Evolutionary conservation across 805 yeast species (phyloP), one percentile per base, ranked within the genome.

Genomic region (Hanseniaspora thailandica): DNA sequence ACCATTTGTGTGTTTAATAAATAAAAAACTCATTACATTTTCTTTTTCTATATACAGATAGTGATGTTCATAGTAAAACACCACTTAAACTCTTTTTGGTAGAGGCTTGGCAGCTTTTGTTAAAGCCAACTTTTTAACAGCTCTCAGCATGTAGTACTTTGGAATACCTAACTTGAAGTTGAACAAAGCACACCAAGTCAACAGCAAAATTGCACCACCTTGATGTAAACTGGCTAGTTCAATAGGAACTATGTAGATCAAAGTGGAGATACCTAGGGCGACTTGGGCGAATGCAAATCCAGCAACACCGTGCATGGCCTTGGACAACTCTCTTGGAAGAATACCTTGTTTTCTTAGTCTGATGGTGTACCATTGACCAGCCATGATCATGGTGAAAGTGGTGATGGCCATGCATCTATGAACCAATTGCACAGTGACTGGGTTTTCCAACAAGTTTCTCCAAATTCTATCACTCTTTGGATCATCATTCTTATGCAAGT

Each of bases 141-240:
- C 55, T 20, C 69, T 62, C 58, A 70, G 66, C 36, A 71, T 66
- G 35, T 69, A 67, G 5, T 64, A 61, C 64, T 81, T 73, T 47
- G 89, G 88, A 57, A 73, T 73, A 57, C 81, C 72, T 59, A 85
- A 66, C 52, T 77, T 74, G 54, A 78, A 72, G 10, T 79, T 76
- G 52, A 81, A 69, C 10, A 82, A 72, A 55, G 90, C 71, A n/a
- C 87, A 76, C 15, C 84, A 74, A 0, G 98, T 89, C 60, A 93
- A 72, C 47, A 93, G 72, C 0, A 94, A 95, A 60, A 93, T 70
- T 1, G 97, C 95, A 60, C 97, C 97, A 8, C 96, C 96, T 72
- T 93, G 99, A 66, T 93, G 99, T 5, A 88, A 78, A 4, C 97
- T 94, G 1, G 96, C 99, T 45, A 90, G 69, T 30, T 95, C 86